Base-by-base conservation (phyloP, 768 basidiomycete genomes). In the Lentinula sp. region DNA sequence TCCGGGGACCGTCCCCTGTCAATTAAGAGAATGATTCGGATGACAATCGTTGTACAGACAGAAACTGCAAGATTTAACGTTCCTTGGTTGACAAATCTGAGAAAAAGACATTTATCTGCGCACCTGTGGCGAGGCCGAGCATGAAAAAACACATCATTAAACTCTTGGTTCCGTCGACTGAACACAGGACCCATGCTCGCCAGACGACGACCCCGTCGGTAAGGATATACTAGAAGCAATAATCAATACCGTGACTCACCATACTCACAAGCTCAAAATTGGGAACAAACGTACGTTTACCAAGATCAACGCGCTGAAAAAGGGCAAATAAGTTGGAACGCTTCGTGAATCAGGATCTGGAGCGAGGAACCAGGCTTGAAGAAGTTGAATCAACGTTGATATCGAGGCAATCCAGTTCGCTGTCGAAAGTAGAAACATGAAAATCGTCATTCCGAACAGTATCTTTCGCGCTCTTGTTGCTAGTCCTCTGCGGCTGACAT, bases 131-230 rank as follows among this genome's bases (percentile, higher is more conserved):
- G 13, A 39, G 43, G 36, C 20, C 6, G 36, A 60, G 51, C 36
- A 60, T 49, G 39, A 37, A 53, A 13, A 52, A 12, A 51, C 42
- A 43, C 13, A 54, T 36, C 4, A 37, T 32, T 15, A 60, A 36
- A 37, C 32, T 20, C 35, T 45, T 53, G 15, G 9, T 60, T n/a
- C 49, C 37, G 18, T 60, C 51, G 39, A 28, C 45, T 7, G 36
- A 39, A 41, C 50, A 60, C 4, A 60, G 3, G 3, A 60, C 59
- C 59, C 59, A 60, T 39, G 59, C 59, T 15, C 59, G 20, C 59
- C 59, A 60, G 32, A 60, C 50, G 9, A 60, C 59, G 4, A 60
- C 51, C 9, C 59, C 49, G 33, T 60, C 59, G 7, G 59, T 60
- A 51, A 60, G 50, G 7, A 45, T 35, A 20, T 60, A 60, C 59